These are phyloP conservation scores for Helichrysum umbraculigerum DNA, from an alignment of 129 eudicot genomes.

Conservation along the genomic window DNA sequence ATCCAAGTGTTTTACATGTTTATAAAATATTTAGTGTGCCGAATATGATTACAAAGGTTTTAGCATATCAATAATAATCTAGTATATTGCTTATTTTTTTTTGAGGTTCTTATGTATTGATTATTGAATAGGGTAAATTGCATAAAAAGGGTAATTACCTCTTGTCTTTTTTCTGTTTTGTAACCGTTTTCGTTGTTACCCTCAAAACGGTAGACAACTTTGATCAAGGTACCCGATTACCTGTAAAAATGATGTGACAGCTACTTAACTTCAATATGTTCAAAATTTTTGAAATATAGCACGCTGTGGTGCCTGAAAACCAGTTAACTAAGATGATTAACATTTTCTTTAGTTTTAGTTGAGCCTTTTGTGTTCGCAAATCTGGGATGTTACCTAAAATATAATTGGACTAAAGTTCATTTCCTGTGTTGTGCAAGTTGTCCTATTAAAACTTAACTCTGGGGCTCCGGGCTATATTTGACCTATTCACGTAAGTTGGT, in stretches of 20 bases:
- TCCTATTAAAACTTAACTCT: neutral
- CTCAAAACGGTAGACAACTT: neutral
- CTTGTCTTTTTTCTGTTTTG: neutral
- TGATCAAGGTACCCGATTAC: neutral
- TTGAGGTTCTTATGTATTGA: neutral
- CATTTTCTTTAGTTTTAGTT: neutral
- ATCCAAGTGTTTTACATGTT: neutral
- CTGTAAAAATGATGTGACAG: slow-evolving; percentile 5
- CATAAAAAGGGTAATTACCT: neutral
- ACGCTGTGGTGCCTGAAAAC: slow-evolving; percentile 10
- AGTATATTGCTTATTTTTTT: neutral
- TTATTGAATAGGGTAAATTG: neutral
- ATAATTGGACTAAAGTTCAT: slow-evolving; percentile 1
- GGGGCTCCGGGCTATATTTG: neutral
- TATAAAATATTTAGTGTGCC: neutral
- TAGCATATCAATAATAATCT: neutral
- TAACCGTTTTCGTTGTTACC: neutral
- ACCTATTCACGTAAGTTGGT: neutral
- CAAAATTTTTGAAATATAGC: neutral
- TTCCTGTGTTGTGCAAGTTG: neutral
- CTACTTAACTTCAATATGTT: neutral
- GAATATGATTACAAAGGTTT: neutral
- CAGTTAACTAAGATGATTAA: neutral
- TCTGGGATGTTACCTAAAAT: slow-evolving; percentile 3
- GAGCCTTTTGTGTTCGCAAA: slow-evolving; percentile 14